phyloP scores from a whole-genome alignment of 441 rosid species.

The Syzygium syzygioides region DNA sequence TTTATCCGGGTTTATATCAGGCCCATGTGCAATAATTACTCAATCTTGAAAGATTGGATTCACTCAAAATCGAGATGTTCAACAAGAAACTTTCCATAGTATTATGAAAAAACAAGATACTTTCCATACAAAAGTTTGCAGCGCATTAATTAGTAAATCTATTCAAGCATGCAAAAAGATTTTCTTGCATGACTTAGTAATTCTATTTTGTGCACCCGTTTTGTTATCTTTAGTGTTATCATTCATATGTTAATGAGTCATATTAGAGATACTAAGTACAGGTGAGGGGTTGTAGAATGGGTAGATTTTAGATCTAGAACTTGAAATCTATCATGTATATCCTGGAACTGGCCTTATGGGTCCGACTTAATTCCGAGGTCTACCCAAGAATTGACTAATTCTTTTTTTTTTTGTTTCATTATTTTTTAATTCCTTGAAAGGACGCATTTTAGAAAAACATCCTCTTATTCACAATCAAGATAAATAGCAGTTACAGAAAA shows the following conservation, averaged over 20 bases:
- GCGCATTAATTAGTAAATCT: background rate
- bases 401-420: background rate
- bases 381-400: rapidly evolving
- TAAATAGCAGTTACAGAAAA: background rate
- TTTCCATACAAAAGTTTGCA: background rate
- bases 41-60: background rate
- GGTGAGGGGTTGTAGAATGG: background rate
- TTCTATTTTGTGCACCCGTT: background rate
- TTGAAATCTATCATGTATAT: rapidly evolving
- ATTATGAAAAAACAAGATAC: background rate
- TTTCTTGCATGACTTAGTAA: background rate
- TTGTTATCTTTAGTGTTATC: background rate
- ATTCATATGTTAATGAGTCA: background rate
- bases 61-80: background rate
- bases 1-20: background rate
- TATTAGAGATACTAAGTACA: background rate
- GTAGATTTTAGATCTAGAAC: background rate
- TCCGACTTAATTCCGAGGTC: rapidly evolving
- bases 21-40: background rate
- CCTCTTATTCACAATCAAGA: background rate
- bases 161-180: background rate
- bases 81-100: background rate
- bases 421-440: background rate
- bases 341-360: rapidly evolving
- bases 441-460: background rate